Conservation (phyloP, 495 filamentous ascomycete species). For the Oleoguttula mirabilis region DNA sequence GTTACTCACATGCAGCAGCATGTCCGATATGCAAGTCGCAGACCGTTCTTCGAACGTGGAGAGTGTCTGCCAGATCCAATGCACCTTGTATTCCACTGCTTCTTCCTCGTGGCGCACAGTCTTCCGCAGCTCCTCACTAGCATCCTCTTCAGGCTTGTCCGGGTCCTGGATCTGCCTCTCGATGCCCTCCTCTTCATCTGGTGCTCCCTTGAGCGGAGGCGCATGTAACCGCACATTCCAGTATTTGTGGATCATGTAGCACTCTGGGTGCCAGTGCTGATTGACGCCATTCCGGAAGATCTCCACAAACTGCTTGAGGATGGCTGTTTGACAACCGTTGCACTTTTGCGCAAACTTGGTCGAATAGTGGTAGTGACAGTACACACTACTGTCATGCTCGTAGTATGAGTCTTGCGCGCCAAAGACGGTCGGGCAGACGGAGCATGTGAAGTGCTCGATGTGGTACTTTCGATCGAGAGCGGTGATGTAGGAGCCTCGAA, state of each 20-base stretch:
- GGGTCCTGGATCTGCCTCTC: slow-evolving; percentile 43
- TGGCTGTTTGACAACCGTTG: slow-evolving; percentile 94
- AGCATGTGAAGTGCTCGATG: slow-evolving; percentile 98
- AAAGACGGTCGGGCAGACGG: slow-evolving; percentile 91
- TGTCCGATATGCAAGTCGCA: slow-evolving; percentile 96
- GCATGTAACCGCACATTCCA: slow-evolving; percentile 89
- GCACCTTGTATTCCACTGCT: slow-evolving; percentile 93
- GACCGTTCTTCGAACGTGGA: slow-evolving; percentile 96
- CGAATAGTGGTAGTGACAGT: slow-evolving; percentile 98
- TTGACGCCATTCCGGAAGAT: slow-evolving; percentile 96
- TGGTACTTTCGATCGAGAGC: slow-evolving; percentile 97
- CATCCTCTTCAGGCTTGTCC: slow-evolving; percentile 44
- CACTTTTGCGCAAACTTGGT: slow-evolving; percentile 94
- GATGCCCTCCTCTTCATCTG: slow-evolving; percentile 46
- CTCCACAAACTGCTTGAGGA: slow-evolving; percentile 98
- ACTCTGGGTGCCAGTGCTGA: slow-evolving; percentile 99
- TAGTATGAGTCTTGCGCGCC: slow-evolving; percentile 98
- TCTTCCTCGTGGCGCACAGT: slow-evolving; percentile 76
- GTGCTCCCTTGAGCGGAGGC: slow-evolving; percentile 35
- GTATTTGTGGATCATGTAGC: slow-evolving; percentile 99
- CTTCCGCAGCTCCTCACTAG: slow-evolving; percentile 62
- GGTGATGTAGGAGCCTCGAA: slow-evolving; percentile 96
- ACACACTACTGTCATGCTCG: slow-evolving; percentile 91
- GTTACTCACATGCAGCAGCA: slow-evolving; percentile 98
- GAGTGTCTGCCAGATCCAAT: slow-evolving; percentile 94